Conservation (phyloP, 768 basidiomycete species). For the Goffeauzyma gilvescens region DNA sequence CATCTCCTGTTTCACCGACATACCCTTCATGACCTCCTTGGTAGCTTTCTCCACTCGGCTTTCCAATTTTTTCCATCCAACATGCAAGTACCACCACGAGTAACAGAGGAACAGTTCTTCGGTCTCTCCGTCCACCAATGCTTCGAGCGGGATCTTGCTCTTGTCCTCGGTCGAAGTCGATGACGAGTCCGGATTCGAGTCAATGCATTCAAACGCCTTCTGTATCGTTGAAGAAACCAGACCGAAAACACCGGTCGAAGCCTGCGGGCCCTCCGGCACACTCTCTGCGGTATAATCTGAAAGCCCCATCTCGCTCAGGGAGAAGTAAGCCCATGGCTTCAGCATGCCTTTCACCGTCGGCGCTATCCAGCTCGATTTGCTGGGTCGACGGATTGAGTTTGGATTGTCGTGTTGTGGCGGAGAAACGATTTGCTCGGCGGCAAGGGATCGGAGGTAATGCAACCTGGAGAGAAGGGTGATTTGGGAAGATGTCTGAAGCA, state of each 20-base stretch:
- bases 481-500: conserved; percentile 70
- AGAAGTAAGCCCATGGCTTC: conserved; percentile 10
- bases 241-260: too few relatives aligned
- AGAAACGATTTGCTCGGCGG: conserved; percentile 2
- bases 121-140: conserved; percentile 38
- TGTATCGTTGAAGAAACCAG: too few relatives aligned
- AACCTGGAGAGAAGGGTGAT: conserved; percentile 61
- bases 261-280: too few relatives aligned
- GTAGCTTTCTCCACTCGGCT: conserved; percentile 55
- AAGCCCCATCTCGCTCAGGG: conserved; percentile 8
- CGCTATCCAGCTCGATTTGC: too few relatives aligned
- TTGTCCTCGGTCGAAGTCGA: too few relatives aligned
- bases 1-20: conserved; percentile 13
- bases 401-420: background rate
- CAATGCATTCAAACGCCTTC: too few relatives aligned
- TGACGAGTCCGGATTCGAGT: too few relatives aligned
- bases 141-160: too few relatives aligned
- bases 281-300: background rate
- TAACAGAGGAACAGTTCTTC: conserved; percentile 67
- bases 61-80: conserved; percentile 73
- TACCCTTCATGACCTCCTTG: conserved; percentile 54
- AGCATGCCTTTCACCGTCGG: conserved; percentile 1
- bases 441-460: conserved; percentile 37
- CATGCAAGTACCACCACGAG: conserved; percentile 82
- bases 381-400: too few relatives aligned